Base-by-base conservation (phyloP, 345 rosid species). In the Aethionema arabicum region DNA sequence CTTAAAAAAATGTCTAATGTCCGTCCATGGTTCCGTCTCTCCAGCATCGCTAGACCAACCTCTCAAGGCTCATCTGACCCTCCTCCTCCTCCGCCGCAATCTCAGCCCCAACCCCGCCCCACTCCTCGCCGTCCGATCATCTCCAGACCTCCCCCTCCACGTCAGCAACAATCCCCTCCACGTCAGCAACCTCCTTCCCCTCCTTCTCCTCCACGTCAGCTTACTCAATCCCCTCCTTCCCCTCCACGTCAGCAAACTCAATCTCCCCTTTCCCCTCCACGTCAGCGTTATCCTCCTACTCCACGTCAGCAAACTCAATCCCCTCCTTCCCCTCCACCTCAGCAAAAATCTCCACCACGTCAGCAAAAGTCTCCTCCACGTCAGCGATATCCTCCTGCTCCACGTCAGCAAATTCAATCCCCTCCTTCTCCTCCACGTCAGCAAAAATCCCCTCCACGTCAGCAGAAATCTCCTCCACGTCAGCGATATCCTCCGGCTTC, bases 11-110 rank as follows among this genome's bases (percentile, higher is more conserved):
- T 72, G 75, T 72, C 75, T 44, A 72, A 65, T 39, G 50, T 72
- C 59, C 75, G 75, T 72, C 75, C 75, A 65, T 72, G 75, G 75
- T 72, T 72, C 45, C 75, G 75, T 52, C 75, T 72, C 57, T 52
- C 75, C 10, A 72, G 70, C 52, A 72, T 65, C 45, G 75, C 56
- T 44, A 65, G 70, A 41, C 75, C 75, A 21, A 72, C 70, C 35
- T 5, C 75, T 9, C 75, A 65, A 65, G 75, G 66, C 35, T 58
- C 75, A 38, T 65, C 47, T 37, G 66, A 72, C 39, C 75, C 75
- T 31, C 61, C 66, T 6, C 70, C 65, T 13, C 70, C 63, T 0
- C 44, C 44, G 44, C 44, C n/a, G n/a, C n/a, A n/a, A n/a, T n/a
- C n/a, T n/a, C n/a, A 11, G 31, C 70, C 66, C 42, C 69, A 27